Evolutionary conservation across 331 rosid species (phyloP).

Genomic region (Acacia concinna): DNA sequence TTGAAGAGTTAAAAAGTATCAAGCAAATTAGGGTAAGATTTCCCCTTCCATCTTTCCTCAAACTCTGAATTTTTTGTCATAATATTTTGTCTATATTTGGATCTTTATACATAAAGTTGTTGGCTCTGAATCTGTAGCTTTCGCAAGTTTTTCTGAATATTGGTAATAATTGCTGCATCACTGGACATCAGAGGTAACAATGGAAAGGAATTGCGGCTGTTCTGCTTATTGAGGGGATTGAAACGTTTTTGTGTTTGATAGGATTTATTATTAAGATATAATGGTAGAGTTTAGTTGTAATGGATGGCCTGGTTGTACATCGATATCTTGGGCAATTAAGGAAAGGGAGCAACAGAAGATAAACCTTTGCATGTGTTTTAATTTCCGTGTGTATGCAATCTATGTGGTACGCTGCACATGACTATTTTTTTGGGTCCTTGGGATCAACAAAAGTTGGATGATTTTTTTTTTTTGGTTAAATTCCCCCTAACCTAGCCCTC

Average conservation of each 20-base stretch:
- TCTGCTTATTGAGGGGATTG: constrained; percentile 15
- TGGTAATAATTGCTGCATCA: neutral
- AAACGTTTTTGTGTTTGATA: constrained; percentile 15
- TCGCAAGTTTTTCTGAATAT: constrained; percentile 3
- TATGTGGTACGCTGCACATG: neutral
- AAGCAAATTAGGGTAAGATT: constrained; percentile 82
- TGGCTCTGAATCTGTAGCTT: neutral
- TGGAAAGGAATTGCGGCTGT: neutral
- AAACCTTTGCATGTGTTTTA: neutral
- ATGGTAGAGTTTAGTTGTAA: neutral
- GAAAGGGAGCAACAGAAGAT: neutral
- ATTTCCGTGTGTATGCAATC: neutral
- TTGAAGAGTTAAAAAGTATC: constrained; percentile 79
- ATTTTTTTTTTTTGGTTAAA: no score
- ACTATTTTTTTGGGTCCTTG: neutral
- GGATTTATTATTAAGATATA: constrained; percentile 13
- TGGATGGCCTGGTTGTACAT: neutral
- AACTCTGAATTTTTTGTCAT: neutral
- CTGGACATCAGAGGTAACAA: neutral
- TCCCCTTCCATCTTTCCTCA: constrained; percentile 2
- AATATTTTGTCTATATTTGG: neutral
- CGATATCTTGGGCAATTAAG: neutral
- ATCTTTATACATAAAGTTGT: neutral
- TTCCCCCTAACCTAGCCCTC: no score
- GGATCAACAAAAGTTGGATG: neutral